These are phyloP conservation scores for Schrenkiella parvula DNA, from an alignment of 345 rosid species.

Conservation along the genomic window DNA sequence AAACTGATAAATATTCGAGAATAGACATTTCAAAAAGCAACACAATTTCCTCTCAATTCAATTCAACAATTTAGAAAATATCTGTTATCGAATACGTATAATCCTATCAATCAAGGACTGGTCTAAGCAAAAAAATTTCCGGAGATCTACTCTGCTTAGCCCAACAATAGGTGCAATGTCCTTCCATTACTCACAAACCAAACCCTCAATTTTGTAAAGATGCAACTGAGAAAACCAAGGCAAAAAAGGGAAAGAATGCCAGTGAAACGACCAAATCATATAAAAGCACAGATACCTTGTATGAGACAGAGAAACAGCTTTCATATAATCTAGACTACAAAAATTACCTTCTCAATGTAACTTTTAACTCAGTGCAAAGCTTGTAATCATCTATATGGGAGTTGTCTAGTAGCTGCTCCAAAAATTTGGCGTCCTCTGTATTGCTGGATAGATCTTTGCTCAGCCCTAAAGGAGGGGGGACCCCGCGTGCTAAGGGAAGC, in stretches of 20 bases:
- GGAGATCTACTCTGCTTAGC: background rate
- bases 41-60: background rate
- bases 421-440: conserved; percentile 82
- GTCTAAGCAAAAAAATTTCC: background rate
- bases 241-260: background rate
- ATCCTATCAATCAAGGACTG: background rate
- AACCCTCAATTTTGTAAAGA: background rate
- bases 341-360: conserved; percentile 75
- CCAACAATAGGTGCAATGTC: conserved; percentile 3
- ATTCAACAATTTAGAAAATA: background rate
- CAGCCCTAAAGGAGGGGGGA: conserved; percentile 74
- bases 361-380: conserved; percentile 85
- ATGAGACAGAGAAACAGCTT: background rate
- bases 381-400: conserved; percentile 94
- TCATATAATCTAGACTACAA: background rate
- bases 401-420: conserved; percentile 95
- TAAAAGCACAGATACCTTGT: background rate
- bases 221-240: background rate
- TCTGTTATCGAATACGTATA: background rate
- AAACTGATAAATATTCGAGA: conserved; percentile 8
- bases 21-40: background rate
- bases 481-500: conserved; percentile 91
- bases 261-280: background rate
- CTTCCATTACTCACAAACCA: background rate
- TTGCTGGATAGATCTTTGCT: conserved; percentile 61